These are phyloP conservation scores for Boletus smithii DNA, from an alignment of 1,284 basidiomycete genomes.

Conservation along the genomic window DNA sequence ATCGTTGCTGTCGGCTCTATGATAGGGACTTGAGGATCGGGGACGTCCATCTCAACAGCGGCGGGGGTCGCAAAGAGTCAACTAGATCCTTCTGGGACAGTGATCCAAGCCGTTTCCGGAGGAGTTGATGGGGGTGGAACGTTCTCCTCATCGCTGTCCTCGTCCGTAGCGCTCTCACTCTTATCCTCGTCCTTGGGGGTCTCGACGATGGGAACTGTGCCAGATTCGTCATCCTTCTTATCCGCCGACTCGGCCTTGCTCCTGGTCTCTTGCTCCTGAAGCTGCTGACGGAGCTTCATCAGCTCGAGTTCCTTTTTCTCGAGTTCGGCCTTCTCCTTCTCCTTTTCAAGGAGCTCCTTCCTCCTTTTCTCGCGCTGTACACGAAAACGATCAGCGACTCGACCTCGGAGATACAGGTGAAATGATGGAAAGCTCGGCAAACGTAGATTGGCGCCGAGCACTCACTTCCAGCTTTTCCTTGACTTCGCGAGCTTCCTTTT, in stretches of 20 bases:
- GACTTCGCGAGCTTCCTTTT: conserved; percentile 64
- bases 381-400: conserved; percentile 19
- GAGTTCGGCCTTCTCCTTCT: conserved; percentile 40
- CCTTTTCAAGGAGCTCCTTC: conserved; percentile 47
- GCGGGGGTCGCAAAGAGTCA: conserved; percentile 33
- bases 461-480: conserved; percentile 62
- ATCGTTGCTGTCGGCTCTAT: conserved; percentile 26
- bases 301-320: conserved; percentile 40
- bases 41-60: conserved; percentile 18
- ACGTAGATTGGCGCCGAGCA: conserved; percentile 20
- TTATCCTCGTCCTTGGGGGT: conserved; percentile 29
- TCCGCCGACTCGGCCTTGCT: conserved; percentile 38
- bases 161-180: conserved; percentile 30
- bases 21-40: conserved; percentile 14
- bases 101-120: conserved; percentile 34
- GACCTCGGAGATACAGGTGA: conserved; percentile 1
- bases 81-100: conserved; percentile 29
- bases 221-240: conserved; percentile 35
- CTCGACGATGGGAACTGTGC: conserved; percentile 20
- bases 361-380: conserved; percentile 55
- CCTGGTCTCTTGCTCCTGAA: conserved; percentile 48
- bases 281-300: conserved; percentile 47
- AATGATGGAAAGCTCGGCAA: conserved; percentile 15
- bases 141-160: conserved; percentile 34
- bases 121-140: conserved; percentile 28